Conservation (phyloP, 805 yeast genomes). For the Danielozyma ontarioensis region DNA sequence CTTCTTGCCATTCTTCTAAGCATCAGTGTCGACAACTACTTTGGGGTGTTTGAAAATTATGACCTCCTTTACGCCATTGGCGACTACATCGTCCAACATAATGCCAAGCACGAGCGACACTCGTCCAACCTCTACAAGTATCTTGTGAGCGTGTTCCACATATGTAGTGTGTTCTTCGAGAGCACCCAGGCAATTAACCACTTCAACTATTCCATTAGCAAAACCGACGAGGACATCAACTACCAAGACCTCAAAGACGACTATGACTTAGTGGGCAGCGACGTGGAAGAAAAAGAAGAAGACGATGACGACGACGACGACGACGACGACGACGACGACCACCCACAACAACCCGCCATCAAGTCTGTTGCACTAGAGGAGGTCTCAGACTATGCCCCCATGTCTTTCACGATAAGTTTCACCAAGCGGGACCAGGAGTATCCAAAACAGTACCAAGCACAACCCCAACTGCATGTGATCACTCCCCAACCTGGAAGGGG, state of each 20-base stretch:
- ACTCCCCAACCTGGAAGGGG: constrained; percentile 7
- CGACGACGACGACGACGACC: constrained; percentile 5
- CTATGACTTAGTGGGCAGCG: constrained; percentile 23
- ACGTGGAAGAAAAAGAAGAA: constrained; percentile 6
- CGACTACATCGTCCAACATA: constrained; percentile 21
- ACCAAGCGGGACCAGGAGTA: constrained; percentile 7
- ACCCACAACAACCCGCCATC: constrained; percentile 21
- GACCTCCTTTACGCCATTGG: constrained; percentile 39
- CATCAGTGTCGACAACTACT: constrained; percentile 32
- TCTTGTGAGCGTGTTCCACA: constrained; percentile 24
- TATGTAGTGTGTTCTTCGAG: constrained; percentile 33
- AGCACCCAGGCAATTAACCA: constrained; percentile 47
- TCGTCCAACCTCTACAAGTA: constrained; percentile 21
- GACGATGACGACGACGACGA: constrained; percentile 10
- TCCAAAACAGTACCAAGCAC: constrained; percentile 3
- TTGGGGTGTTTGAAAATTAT: constrained; percentile 38
- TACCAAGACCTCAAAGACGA: constrained; percentile 40
- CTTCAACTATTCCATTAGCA: constrained; percentile 39
- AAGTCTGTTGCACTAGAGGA: constrained; percentile 8
- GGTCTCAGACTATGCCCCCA: constrained; percentile 9
- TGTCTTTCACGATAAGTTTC: constrained; percentile 26
- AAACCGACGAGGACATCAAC: constrained; percentile 29
- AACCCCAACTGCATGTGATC: background rate
- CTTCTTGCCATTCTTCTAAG: constrained; percentile 32
- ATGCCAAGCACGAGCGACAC: constrained; percentile 7